phyloP scores from a whole-genome alignment of 306 rosid genomes.

The Gynostemma pentaphyllum region DNA sequence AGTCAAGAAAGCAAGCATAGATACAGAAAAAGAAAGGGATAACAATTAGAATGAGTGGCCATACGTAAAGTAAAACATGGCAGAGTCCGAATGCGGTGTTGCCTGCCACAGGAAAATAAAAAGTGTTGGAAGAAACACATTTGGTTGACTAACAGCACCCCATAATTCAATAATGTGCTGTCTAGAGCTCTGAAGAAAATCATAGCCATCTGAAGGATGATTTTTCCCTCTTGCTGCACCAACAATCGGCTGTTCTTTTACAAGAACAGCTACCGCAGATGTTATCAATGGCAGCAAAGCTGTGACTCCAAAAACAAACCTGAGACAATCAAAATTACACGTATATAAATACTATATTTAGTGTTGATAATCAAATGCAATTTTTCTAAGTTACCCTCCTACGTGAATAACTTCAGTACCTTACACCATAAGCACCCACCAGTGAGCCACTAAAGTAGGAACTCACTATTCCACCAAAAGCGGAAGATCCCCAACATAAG shows the following conservation, averaged over 20 bases:
- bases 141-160: constrained; percentile 65
- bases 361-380: neutral
- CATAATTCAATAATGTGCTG: constrained; percentile 60
- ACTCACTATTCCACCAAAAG: constrained; percentile 97
- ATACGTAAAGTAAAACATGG: constrained; percentile 94
- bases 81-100: constrained; percentile 96
- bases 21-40: constrained; percentile 7
- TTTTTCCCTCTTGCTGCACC: constrained; percentile 32
- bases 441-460: constrained; percentile 94
- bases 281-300: constrained; percentile 86
- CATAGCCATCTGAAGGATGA: constrained; percentile 25
- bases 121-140: constrained; percentile 75
- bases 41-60: constrained; percentile 23
- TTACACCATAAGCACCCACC: constrained; percentile 83
- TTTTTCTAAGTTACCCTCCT: constrained; percentile 11
- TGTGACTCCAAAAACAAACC: constrained; percentile 95
- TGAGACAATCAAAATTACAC: constrained; percentile 22
- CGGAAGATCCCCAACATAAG: constrained; percentile 98
- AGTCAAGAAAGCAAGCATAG: neutral
- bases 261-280: constrained; percentile 91
- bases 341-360: constrained; percentile 1
- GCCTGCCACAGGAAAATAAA: constrained; percentile 99
- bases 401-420: constrained; percentile 29
- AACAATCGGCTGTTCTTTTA: constrained; percentile 56
- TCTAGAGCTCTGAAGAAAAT: constrained; percentile 60